These are phyloP conservation scores for Neurospora discreta DNA, from an alignment of 495 filamentous ascomycete species.

Conservation along the genomic window DNA sequence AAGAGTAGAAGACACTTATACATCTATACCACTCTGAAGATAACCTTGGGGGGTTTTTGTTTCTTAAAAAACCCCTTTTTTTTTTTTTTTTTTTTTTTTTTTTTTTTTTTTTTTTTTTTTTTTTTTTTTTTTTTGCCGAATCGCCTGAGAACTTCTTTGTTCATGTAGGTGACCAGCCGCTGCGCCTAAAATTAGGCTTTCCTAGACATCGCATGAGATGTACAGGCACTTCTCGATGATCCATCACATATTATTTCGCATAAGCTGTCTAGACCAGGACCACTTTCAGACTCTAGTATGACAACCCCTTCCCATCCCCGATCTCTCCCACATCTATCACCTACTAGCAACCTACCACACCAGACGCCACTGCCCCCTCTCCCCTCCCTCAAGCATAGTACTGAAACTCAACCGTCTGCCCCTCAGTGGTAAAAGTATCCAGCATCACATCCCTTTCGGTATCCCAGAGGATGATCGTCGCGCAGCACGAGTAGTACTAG, in stretches of 20 bases:
- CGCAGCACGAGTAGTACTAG: background rate
- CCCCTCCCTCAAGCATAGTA: background rate
- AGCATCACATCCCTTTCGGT: background rate
- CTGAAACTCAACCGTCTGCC: background rate
- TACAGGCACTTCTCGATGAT: background rate
- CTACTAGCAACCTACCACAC: background rate
- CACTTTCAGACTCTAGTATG: background rate
- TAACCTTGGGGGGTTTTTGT: no score
- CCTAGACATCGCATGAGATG: background rate
- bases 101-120: no score
- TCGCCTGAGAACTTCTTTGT: background rate
- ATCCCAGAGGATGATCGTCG: background rate
- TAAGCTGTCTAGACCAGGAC: background rate
- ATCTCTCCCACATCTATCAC: background rate
- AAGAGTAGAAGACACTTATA: no score
- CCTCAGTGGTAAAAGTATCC: background rate
- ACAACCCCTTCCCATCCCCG: background rate
- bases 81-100: no score
- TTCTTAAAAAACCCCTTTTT: no score
- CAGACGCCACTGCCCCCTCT: background rate
- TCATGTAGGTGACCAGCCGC: background rate
- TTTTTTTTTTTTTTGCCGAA: background rate
- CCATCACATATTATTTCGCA: background rate
- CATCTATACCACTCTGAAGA: no score
- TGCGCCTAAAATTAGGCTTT: background rate